These are phyloP conservation scores for Pyrrhoderma noxium DNA, from an alignment of 1,284 basidiomycete genomes.

Conservation along the genomic window DNA sequence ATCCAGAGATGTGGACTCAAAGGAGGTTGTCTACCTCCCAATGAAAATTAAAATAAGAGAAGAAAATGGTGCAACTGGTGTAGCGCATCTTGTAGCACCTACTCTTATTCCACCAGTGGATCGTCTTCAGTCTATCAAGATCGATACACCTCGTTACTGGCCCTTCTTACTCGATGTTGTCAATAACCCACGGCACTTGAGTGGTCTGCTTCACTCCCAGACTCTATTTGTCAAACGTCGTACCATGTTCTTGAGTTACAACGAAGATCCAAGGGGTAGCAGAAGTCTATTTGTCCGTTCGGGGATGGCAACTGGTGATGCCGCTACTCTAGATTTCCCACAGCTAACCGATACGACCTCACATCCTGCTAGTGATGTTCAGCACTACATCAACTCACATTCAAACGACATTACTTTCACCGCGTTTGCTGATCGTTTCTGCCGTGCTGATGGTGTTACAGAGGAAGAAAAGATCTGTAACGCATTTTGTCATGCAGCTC, in stretches of 20 bases:
- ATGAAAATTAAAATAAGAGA: conserved; percentile 78
- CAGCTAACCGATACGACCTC: conserved; percentile 58
- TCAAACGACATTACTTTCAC: conserved; percentile 72
- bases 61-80: conserved; percentile 41
- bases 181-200: conserved; percentile 58
- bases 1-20: conserved; percentile 85
- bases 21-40: conserved; percentile 85
- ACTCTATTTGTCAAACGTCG: conserved; percentile 89
- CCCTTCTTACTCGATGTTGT: conserved; percentile 78
- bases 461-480: conserved; percentile 56
- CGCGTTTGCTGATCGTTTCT: conserved; percentile 70
- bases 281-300: conserved; percentile 81
- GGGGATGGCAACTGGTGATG: conserved; percentile 67
- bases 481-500: conserved; percentile 67
- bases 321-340: conserved; percentile 75
- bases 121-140: conserved; percentile 68
- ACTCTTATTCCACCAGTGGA: conserved; percentile 87
- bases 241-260: conserved; percentile 88
- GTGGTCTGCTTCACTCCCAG: conserved; percentile 64
- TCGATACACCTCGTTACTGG: conserved; percentile 94
- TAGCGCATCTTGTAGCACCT: conserved; percentile 79
- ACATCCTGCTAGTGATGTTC: conserved; percentile 64
- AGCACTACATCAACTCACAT: conserved; percentile 80
- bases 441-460: conserved; percentile 49
- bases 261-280: conserved; percentile 87